Evolutionary conservation across 2,329 filamentous ascomycete genomes (phyloP), one percentile per base, ranked within the genome.

Genomic region (Gremmenia infestans): DNA sequence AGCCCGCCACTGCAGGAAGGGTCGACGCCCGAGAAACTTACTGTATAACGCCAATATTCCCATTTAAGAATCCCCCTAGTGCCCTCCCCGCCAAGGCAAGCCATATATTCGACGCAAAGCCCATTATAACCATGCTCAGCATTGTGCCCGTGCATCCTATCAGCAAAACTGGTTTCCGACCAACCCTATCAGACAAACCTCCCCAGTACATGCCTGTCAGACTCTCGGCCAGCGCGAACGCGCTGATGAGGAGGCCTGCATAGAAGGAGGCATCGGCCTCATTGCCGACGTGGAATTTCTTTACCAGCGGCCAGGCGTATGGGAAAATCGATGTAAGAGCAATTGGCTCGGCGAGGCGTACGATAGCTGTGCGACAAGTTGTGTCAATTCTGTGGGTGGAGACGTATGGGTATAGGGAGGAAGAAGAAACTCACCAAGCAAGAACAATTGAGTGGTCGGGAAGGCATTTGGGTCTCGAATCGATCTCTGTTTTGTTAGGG

Each of bases 251-350:
- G 62, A 94, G 77, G 50, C 92, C 92, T 32, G 92, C 88, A 73
- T 95, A 96, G 74, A 89, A 93, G 39, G 86, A 95, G 58, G 89
- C 89, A 82, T 92, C 83, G 73, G 82, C 76, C 63, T 85, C 82
- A 65, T 82, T 80, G 60, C 87, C 88, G 64, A 92, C 79, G 42
- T 89, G 68, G 72, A 91, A 91, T 64, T 84, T 79, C 72, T 89
- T 89, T 63, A 93, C 86, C 64, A 93, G 84, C 58, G 87, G 81
- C 88, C 88, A 95, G 58, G 89, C 89, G 72, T 96, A 97, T 19
- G 92, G 92, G 67, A 93, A 95, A 72, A 96, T 94, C 68, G 89
- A 94, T 1, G 91, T 96, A 61, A 97, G 81, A 50, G 92, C 91
- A 65, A 97, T 93, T 22, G 92, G 92, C 73, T 97, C 92, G 52